Conservation (phyloP, 768 basidiomycete species). For the Termitomyces sp. region DNA sequence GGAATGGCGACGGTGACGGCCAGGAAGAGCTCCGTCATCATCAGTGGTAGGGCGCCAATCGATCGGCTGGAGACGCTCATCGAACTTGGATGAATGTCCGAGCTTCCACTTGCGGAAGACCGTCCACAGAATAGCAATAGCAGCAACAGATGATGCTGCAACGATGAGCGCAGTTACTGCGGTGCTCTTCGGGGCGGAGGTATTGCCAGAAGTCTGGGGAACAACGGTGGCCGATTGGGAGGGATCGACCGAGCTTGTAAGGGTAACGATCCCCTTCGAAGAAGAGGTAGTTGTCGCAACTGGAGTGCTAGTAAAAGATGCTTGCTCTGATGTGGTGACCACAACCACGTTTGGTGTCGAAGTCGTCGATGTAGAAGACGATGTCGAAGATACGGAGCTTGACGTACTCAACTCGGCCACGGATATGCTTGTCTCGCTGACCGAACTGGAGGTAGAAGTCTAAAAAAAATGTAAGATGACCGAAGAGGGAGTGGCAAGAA, state of each 20-base stretch:
- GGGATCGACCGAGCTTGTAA: conserved; percentile 26
- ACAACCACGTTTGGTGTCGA: conserved; percentile 5
- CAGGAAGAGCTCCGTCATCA: conserved; percentile 45
- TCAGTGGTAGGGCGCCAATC: conserved; percentile 76
- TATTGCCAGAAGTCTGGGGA: conserved; percentile 25
- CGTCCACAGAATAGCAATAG: conserved; percentile 76
- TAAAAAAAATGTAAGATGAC: not conserved
- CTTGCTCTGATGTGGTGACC: conserved; percentile 20
- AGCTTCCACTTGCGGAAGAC: conserved; percentile 93
- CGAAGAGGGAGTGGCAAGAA: not conserved
- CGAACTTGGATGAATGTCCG: conserved; percentile 74
- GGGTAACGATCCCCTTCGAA: conserved; percentile 23
- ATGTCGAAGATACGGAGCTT: conserved; percentile 1
- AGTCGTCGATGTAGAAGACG: conserved; percentile 4
- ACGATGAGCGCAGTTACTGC: conserved; percentile 65
- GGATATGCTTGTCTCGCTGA: conserved; percentile 6
- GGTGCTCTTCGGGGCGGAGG: conserved; percentile 31
- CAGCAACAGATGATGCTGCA: conserved; percentile 66
- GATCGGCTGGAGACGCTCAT: conserved; percentile 83
- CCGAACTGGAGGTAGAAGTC: conserved; percentile 6
- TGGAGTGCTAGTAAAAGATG: conserved; percentile 17
- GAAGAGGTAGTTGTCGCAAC: conserved; percentile 18
- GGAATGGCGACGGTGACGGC: conserved; percentile 52
- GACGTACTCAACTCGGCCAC: conserved; percentile 12
- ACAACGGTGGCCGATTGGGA: conserved; percentile 27